A percentile compares a stretch with the other conserved stretches of the same genome.
Conservation (phyloP, 768 basidiomycete genomes). For the Auricularia cornea region DNA sequence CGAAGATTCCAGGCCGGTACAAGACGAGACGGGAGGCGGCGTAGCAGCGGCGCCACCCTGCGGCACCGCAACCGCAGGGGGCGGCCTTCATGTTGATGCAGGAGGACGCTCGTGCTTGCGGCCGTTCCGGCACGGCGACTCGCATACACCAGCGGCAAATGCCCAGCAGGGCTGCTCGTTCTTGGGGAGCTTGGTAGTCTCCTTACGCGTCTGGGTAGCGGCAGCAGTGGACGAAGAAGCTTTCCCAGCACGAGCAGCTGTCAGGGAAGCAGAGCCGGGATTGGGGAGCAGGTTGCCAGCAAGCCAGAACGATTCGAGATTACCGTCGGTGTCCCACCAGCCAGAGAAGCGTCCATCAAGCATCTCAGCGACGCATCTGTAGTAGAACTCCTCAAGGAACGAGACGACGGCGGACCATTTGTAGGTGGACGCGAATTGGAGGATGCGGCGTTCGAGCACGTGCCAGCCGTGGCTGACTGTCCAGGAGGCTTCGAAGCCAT, state of each 20-base stretch:
- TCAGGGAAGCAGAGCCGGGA: not conserved
- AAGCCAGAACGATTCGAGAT: not conserved
- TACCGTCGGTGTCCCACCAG: slow-evolving; percentile 1
- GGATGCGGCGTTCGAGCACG: not conserved
- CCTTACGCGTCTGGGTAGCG: not conserved
- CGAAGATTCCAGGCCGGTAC: not conserved
- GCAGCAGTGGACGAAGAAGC: not conserved
- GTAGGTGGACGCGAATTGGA: not conserved
- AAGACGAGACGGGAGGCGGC: not conserved
- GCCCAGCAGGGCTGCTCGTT: not conserved
- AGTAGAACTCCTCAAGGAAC: not conserved
- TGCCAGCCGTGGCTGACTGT: not conserved
- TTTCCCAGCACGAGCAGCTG: not conserved
- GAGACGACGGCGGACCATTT: not conserved
- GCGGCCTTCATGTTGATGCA: not conserved
- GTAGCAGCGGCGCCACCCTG: not conserved
- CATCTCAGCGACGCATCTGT: slow-evolving; percentile 4
- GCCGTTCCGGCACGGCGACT: not conserved
- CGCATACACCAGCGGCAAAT: not conserved
- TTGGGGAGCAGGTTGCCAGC: not conserved
- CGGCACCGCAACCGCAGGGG: not conserved
- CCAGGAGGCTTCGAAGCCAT: not conserved
- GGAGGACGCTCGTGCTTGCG: not conserved
- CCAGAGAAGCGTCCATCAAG: not conserved
- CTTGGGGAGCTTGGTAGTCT: not conserved